Evolutionary conservation across 306 rosid genomes (phyloP), one percentile per base, ranked within the genome.

Genomic region (Phaseolus lunatus): DNA sequence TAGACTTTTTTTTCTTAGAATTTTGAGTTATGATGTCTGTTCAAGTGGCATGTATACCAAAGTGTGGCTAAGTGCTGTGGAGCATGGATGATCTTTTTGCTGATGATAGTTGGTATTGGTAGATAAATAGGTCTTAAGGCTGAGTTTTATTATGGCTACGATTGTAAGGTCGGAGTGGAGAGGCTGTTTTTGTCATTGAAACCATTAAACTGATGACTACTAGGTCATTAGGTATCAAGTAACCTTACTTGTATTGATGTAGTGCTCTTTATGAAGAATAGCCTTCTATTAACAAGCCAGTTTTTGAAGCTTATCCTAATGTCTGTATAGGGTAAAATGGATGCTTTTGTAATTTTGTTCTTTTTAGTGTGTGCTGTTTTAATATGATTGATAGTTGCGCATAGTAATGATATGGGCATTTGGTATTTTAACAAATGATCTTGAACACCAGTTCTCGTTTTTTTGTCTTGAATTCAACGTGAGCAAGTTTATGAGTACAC

Each of bases 41-140:
- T 54, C 43, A 41, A 41, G 15, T 63, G 75, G 73, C 15, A 43
- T 41, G 64, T 27, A 33, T 48, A 23, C 22, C 56, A 24, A 47
- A 52, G 20, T 52, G 33, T 19, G 47, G 72, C 20, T 18, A 44
- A 72, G 49, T 50, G 58, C 73, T 50, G 26, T 39, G 56, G 5
- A 53, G 31, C 41, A 39, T 52, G 45, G 22, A 53, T 66, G 62
- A 33, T 72, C 18, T 7, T 33, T 31, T 37, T 49, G 18, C 39
- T 62, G 16, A 41, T 41, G 78, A 16, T 63, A 63, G 22, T 64
- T 47, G 35, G 43, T 57, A 41, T 57, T 57, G 68, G 24, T 62
- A 27, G 62, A 76, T 48, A 64, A 76, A 19, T 47, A 31, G 49
- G 41, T 49, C 52, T 47, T 48, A 33, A 48, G 20, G 20, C 27